These are phyloP conservation scores for Prunus armeniaca DNA, from an alignment of 306 rosid species.

Conservation along the genomic window DNA sequence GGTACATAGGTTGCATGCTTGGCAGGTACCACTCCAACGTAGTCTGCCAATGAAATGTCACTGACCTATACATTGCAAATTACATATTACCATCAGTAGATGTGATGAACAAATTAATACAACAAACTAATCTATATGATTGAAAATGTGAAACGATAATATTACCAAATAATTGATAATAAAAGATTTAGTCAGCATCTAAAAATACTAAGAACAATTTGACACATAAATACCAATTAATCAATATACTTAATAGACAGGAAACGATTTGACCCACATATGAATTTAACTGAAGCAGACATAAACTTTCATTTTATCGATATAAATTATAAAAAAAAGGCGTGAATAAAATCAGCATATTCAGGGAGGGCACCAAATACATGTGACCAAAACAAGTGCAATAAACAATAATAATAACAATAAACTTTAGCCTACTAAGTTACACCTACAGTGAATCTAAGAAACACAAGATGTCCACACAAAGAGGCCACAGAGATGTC, in stretches of 20 bases:
- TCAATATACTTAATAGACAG: neutral
- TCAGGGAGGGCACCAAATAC: neutral
- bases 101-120: too few relatives aligned
- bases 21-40: constrained; percentile 21
- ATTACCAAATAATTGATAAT: neutral
- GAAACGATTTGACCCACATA: neutral
- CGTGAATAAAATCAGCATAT: neutral
- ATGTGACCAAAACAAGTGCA: neutral
- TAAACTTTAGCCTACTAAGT: neutral
- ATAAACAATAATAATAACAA: neutral
- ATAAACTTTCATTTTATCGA: neutral
- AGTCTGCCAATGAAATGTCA: constrained; percentile 27
- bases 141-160: neutral
- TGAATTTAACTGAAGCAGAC: neutral
- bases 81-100: neutral
- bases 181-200: neutral
- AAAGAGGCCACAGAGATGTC: neutral
- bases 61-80: neutral
- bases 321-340: neutral
- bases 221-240: neutral
- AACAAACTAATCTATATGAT: neutral
- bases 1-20: constrained; percentile 32
- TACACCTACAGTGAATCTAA: neutral
- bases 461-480: neutral
- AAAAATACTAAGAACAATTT: neutral